Base-by-base conservation (phyloP, 257 asterid species). In the Perilla frutescens region DNA sequence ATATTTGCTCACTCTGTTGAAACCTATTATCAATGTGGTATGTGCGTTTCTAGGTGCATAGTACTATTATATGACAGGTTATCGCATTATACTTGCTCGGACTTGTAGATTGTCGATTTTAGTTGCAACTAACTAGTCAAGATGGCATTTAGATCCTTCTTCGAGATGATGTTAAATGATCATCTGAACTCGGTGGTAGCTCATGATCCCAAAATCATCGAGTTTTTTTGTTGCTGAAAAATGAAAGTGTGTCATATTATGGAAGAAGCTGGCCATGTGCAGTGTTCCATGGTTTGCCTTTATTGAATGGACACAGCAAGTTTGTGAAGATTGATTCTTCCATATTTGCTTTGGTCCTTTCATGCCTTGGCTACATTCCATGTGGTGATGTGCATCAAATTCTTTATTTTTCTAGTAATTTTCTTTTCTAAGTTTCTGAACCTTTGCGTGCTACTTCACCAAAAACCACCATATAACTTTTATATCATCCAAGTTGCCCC, bases 251-350 rank as follows among this genome's bases (percentile, higher is more conserved):
- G 3, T 66, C 71, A 66, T 77, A 32, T 58, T 40, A 40, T 66
- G 36, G 32, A 61, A 76, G 70, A 41, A 40, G 65, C 62, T 47
- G 43, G 15, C 59, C 83, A 70, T 44, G 70, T 79, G 83, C 69
- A 31, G 51, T 57, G 70, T 62, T 64, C 5, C 43, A 37, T 54
- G 6, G 56, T 79, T 71, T 69, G 6, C 80, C 60, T 68, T 74
- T 68, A 79, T 12, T 74, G 80, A 68, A 49, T 62, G 39, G 70
- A 48, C 66, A 69, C 83, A 8, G 37, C 73, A 70, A 69, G 79
- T 68, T 51, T 51, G 63, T 55, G 72, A 61, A 54, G 8, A 51
- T 54, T 51, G 32, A 63, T 67, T 61, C 69, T 50, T 20, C 31
- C n/a, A 13, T 36, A 44, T 55, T 29, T 68, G 49, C 55, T 34